Base-by-base conservation (phyloP, 2,329 filamentous ascomycete species). In the Aspergillus ibericus region DNA sequence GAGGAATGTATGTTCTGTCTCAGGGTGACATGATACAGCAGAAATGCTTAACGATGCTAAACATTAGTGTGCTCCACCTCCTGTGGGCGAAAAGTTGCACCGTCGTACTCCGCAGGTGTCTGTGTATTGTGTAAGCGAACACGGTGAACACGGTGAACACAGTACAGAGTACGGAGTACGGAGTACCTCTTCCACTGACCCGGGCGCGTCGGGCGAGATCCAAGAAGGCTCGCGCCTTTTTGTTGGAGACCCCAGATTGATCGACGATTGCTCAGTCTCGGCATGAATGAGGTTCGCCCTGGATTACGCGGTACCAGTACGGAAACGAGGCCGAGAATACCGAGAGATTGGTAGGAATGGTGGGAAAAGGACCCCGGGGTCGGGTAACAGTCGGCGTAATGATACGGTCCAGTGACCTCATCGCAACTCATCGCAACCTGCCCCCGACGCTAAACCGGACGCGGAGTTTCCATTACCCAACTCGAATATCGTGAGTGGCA, bases 381-480 rank as follows among this genome's bases (percentile, higher is more conserved):
- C 44, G 44, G 44, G 44, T 48, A 48, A 48, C 38, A 16, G 27
- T 48, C 46, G 16, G 40, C 34, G 40, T 40, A 60, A 40, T 50
- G 51, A 47, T 58, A 60, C 55, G 16, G n/a, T 22, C 4, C 4
- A 15, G 56, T 60, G 56, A 59, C 53, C 49, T 59, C 56, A 63
- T 61, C 29, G 36, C 13, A 13, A 7, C 16, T n/a, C n/a, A n/a
- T n/a, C n/a, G n/a, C n/a, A n/a, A n/a, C n/a, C n/a, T 12, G 4
- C 32, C 16, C 50, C 64, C 63, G 61, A 63, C 67, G 51, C 71
- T 73, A 74, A 66, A 44, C 60, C 65, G 8, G 22, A 66, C 54
- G 2, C 15, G 65, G 67, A 63, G 47, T 74, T 74, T 72, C 64
- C 66, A 63, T 75, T 75, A 75, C 70, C 61, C 66, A 73, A 75